Evolutionary conservation across 2,329 filamentous ascomycete species (phyloP).

Genomic region (Fonsecaea nubica): DNA sequence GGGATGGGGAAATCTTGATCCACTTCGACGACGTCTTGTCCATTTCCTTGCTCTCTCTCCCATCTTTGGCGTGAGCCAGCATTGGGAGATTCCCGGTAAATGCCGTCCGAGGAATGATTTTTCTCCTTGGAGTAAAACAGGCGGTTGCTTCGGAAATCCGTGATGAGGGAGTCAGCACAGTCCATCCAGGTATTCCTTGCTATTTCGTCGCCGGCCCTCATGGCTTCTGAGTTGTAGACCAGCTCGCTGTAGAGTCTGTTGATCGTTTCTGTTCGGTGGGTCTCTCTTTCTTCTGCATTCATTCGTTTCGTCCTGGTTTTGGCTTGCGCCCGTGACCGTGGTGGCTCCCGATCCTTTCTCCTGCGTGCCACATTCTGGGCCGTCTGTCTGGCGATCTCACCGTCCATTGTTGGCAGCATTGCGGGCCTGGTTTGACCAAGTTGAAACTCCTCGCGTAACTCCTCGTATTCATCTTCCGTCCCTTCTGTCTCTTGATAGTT

Average conservation of each 20-base stretch:
- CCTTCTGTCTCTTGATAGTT: constrained; percentile 36
- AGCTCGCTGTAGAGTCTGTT: constrained; percentile 55
- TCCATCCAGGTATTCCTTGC: constrained; percentile 64
- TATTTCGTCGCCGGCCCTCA: constrained; percentile 58
- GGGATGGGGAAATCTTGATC: constrained; percentile 30
- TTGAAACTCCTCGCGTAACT: not conserved
- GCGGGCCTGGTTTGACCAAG: not conserved
- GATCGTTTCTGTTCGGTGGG: constrained; percentile 51
- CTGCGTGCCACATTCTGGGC: constrained; percentile 4
- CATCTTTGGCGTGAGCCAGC: constrained; percentile 40
- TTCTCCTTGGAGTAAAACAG: constrained; percentile 64
- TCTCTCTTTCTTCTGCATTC: constrained; percentile 45
- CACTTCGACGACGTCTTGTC: constrained; percentile 2
- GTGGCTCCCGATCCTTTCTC: constrained; percentile 19
- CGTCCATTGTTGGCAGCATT: constrained; percentile 23
- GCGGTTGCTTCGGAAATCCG: constrained; percentile 66
- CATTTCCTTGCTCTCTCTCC: constrained; percentile 12
- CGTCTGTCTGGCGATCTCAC: constrained; percentile 1
- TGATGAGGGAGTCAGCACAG: constrained; percentile 63
- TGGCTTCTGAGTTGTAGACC: constrained; percentile 55
- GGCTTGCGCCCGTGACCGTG: constrained; percentile 23
- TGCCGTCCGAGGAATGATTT: constrained; percentile 58
- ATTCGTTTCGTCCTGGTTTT: constrained; percentile 37
- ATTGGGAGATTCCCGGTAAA: constrained; percentile 50
- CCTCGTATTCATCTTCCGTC: constrained; percentile 42